A percentile compares a stretch with the other conserved stretches of the same genome.
Conservation (phyloP, 179 eudicot genomes). For the Corrigiola litoralis region DNA sequence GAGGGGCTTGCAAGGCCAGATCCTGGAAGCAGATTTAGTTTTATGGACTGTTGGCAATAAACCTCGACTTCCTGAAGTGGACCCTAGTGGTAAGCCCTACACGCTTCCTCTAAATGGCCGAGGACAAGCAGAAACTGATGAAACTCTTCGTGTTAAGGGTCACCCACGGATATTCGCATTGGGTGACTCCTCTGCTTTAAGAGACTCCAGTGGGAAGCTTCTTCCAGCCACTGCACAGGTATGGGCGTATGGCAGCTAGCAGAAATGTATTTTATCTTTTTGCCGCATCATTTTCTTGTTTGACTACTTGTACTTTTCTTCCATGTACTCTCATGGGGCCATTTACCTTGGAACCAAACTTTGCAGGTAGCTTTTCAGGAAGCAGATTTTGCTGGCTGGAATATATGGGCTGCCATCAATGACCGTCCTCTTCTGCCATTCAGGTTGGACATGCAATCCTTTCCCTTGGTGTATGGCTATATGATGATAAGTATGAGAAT, state of each 20-base stretch:
- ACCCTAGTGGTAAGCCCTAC: constrained; percentile 46
- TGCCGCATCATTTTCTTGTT: not conserved
- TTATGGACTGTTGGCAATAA: constrained; percentile 94
- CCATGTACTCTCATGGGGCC: not conserved
- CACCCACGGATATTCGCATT: constrained; percentile 90
- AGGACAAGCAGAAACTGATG: constrained; percentile 95
- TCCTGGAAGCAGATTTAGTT: constrained; percentile 80
- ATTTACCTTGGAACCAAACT: constrained; percentile 1
- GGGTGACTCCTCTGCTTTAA: constrained; percentile 85
- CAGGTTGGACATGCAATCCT: constrained; percentile 47
- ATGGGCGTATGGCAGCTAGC: not conserved
- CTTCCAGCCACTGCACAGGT: constrained; percentile 99
- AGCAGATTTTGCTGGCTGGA: constrained; percentile 99
- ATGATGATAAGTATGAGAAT: not conserved
- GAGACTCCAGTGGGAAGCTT: constrained; percentile 70
- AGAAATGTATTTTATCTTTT: not conserved
- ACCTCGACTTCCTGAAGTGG: constrained; percentile 68
- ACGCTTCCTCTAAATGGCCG: constrained; percentile 76
- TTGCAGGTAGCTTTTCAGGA: constrained; percentile 95
- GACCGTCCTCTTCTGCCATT: constrained; percentile 83
- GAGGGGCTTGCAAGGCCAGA: constrained; percentile 58
- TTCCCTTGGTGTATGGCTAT: not conserved
- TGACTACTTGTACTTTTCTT: not conserved
- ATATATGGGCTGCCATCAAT: constrained; percentile 97
- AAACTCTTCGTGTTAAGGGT: constrained; percentile 93